These are phyloP conservation scores for Fusarium denticulatum DNA, from an alignment of 2,329 filamentous ascomycete genomes.

Conservation along the genomic window DNA sequence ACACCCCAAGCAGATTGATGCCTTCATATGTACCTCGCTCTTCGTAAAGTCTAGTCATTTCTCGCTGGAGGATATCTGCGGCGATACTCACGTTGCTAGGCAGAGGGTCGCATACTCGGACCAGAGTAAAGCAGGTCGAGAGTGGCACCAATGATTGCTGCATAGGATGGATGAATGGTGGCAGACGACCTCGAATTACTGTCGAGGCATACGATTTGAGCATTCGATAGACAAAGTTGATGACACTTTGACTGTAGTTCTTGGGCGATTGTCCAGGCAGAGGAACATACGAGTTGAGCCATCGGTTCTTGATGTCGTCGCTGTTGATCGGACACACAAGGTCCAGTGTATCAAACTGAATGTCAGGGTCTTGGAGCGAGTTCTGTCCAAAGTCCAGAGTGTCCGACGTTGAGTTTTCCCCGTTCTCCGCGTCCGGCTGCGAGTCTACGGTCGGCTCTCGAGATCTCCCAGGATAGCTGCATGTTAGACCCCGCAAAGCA, in stretches of 20 bases:
- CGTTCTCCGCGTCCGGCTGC: background rate
- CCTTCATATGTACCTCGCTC: conserved; percentile 41
- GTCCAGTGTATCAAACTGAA: conserved; percentile 49
- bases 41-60: conserved; percentile 55
- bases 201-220: conserved; percentile 56
- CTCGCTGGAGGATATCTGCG: conserved; percentile 49
- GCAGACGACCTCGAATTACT: conserved; percentile 49
- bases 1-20: conserved; percentile 51
- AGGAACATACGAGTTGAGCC: conserved; percentile 59
- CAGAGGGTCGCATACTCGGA: conserved; percentile 52
- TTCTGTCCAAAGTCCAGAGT: background rate
- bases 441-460: background rate
- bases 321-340: conserved; percentile 58
- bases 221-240: conserved; percentile 52
- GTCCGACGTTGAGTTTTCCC: background rate
- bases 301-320: conserved; percentile 59
- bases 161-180: conserved; percentile 57
- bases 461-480: conserved; percentile 41
- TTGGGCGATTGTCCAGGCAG: conserved; percentile 55
- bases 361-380: background rate
- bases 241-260: conserved; percentile 51
- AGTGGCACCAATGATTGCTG: conserved; percentile 50
- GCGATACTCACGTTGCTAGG: conserved; percentile 48
- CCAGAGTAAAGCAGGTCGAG: conserved; percentile 53
- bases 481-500: conserved; percentile 41